Conservation (phyloP, 306 rosid species). For the Vicia sativa region DNA sequence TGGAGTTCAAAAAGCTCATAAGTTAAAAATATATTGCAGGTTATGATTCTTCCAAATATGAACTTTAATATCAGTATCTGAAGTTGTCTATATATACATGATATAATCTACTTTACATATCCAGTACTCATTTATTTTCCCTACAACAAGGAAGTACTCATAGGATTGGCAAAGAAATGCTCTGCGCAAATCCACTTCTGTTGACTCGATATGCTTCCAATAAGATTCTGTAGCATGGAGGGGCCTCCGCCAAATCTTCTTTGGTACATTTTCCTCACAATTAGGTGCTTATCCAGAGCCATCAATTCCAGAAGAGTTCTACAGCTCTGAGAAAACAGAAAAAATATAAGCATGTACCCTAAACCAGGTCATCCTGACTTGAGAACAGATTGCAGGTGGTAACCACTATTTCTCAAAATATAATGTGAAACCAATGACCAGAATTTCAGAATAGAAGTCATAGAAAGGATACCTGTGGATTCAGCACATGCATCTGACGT, state of each 20-base stretch:
- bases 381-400: background rate
- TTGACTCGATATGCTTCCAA: slow-evolving; percentile 51
- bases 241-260: slow-evolving; percentile 48
- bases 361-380: slow-evolving; percentile 11
- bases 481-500: slow-evolving; percentile 76
- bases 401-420: slow-evolving; percentile 5
- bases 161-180: slow-evolving; percentile 83
- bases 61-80: slow-evolving; percentile 1
- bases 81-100: slow-evolving; percentile 12
- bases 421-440: slow-evolving; percentile 1
- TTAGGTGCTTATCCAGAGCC: slow-evolving; percentile 72
- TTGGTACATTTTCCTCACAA: slow-evolving; percentile 78
- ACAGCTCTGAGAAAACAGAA: slow-evolving; percentile 65
- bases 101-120: slow-evolving; percentile 3
- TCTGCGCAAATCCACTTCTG: slow-evolving; percentile 53
- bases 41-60: slow-evolving; percentile 13
- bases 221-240: slow-evolving; percentile 53
- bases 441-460: slow-evolving; percentile 28
- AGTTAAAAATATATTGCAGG: slow-evolving; percentile 11
- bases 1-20: background rate
- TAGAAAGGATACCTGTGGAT: slow-evolving; percentile 71
- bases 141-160: slow-evolving; percentile 72
- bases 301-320: slow-evolving; percentile 77
- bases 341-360: background rate
- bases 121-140: slow-evolving; percentile 1